These are phyloP conservation scores for Neurospora sp. DNA, from an alignment of 495 filamentous ascomycete genomes.

Conservation along the genomic window DNA sequence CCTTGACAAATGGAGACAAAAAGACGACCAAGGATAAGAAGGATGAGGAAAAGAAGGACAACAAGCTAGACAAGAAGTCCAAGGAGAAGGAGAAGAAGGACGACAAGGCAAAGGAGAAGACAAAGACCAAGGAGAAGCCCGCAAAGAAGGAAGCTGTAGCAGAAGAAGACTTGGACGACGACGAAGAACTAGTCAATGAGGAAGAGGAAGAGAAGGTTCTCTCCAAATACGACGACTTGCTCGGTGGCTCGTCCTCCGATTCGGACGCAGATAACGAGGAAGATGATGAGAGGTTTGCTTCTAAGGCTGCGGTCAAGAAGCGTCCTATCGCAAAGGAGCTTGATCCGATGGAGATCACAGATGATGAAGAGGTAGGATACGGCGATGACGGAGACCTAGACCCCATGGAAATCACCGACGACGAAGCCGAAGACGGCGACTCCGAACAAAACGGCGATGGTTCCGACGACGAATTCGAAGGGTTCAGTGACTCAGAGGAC, in stretches of 20 bases:
- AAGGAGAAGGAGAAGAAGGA: conserved; percentile 13
- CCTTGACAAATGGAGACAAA: background rate
- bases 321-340: conserved; percentile 6
- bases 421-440: conserved; percentile 6
- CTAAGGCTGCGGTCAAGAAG: conserved; percentile 1
- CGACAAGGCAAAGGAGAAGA: conserved; percentile 4
- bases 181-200: background rate
- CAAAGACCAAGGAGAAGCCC: conserved; percentile 13
- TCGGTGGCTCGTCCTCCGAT: conserved; percentile 12
- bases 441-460: background rate
- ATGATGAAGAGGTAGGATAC: conserved; percentile 9
- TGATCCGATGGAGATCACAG: conserved; percentile 10
- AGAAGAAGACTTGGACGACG: background rate
- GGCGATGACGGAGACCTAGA: conserved; percentile 2
- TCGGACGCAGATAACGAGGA: conserved; percentile 4
- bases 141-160: conserved; percentile 5
- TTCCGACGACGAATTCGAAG: conserved; percentile 6
- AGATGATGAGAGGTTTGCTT: conserved; percentile 7
- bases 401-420: conserved; percentile 13
- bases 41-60: background rate
- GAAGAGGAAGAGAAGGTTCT: conserved; percentile 11
- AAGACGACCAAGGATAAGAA: conserved; percentile 1
- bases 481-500: conserved; percentile 6
- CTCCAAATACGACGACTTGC: conserved; percentile 8
- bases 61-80: conserved; percentile 14